phyloP scores from a whole-genome alignment of 495 filamentous ascomycete genomes.

The Rhizodiscina lignyota region DNA sequence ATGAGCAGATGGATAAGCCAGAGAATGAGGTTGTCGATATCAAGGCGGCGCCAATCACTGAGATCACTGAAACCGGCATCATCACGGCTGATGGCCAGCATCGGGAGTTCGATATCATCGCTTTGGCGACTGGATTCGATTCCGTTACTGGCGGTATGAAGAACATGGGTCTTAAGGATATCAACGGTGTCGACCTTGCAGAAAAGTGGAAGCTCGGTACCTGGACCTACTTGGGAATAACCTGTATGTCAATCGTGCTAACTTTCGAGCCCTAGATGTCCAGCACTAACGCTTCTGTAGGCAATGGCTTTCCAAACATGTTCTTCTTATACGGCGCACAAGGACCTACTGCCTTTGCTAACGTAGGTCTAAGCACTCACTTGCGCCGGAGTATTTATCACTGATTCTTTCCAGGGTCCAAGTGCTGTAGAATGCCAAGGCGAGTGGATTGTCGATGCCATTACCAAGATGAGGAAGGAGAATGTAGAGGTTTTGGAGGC shows the following conservation, averaged over 20 bases:
- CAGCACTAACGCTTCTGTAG: no score
- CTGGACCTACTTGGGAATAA: conserved; percentile 32
- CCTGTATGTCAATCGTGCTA: no score
- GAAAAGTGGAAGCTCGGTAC: conserved; percentile 32
- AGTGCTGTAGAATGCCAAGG: conserved; percentile 28
- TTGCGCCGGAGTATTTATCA: no score
- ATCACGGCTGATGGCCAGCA: conserved; percentile 22
- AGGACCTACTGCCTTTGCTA: conserved; percentile 31
- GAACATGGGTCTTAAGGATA: conserved; percentile 29
- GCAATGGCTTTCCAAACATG: no score
- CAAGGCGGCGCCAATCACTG: conserved; percentile 25
- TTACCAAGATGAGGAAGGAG: conserved; percentile 24
- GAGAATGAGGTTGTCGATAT: conserved; percentile 34
- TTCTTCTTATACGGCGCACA: conserved; percentile 36
- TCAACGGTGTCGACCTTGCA: conserved; percentile 23
- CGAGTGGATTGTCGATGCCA: conserved; percentile 32
- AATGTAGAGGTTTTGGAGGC: conserved; percentile 27
- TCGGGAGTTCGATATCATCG: conserved; percentile 34
- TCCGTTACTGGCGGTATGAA: conserved; percentile 32
- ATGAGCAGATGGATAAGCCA: conserved; percentile 31
- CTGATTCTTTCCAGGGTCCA: neutral
- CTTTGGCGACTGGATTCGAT: conserved; percentile 41
- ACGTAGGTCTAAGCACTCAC: conserved; percentile 31
- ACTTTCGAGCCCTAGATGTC: no score
- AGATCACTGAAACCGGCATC: conserved; percentile 26